Evolutionary conservation across 1,284 basidiomycete genomes (phyloP).

Genomic region (Sporisorium exsertum): DNA sequence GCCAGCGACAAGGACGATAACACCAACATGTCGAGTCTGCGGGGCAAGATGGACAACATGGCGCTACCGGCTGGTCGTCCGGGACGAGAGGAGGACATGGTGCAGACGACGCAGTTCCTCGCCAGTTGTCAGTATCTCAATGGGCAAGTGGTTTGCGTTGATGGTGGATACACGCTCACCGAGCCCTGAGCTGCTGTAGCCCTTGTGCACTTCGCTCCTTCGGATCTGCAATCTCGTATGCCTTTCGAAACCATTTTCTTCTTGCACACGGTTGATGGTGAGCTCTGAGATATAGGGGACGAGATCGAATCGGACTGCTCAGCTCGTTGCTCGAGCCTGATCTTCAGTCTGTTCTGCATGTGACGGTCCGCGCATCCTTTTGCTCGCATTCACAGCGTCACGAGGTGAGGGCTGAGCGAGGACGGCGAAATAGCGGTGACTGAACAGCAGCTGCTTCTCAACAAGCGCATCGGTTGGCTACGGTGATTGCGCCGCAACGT

Average conservation of each 20-base stretch:
- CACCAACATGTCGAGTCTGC: constrained; percentile 46
- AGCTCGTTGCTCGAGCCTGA: no score
- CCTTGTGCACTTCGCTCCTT: neutral
- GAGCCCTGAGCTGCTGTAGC: constrained; percentile 34
- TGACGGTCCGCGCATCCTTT: no score
- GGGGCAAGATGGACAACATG: constrained; percentile 47
- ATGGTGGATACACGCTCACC: constrained; percentile 56
- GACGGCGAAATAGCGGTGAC: no score
- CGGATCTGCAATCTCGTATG: neutral
- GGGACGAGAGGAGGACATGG: constrained; percentile 62
- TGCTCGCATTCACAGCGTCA: no score
- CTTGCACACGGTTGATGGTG: neutral
- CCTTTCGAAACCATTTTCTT: neutral
- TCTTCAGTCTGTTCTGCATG: no score
- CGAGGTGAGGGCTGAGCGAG: no score
- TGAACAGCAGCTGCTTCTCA: no score
- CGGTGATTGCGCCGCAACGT: no score
- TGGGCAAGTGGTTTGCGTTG: constrained; percentile 48
- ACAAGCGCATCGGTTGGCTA: no score
- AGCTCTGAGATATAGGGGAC: neutral
- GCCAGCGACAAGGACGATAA: constrained; percentile 37
- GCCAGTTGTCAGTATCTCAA: constrained; percentile 53
- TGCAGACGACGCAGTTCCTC: constrained; percentile 43
- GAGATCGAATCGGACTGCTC: neutral
- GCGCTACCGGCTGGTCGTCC: constrained; percentile 54